Evolutionary conservation across 2,329 filamentous ascomycete species (phyloP).

Genomic region (Aureobasidium pullulans): DNA sequence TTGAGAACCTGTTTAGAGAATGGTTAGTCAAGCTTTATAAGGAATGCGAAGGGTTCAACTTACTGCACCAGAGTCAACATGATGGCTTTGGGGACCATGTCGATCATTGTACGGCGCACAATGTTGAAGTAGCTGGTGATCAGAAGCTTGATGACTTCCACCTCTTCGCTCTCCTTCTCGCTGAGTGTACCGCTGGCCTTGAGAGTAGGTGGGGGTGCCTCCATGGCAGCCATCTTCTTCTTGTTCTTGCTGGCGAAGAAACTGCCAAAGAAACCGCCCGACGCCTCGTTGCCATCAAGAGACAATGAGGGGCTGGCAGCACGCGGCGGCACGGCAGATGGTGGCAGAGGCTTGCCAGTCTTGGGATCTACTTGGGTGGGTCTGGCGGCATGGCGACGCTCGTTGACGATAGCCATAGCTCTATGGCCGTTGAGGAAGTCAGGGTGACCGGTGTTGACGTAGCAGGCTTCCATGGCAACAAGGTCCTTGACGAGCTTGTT

Average conservation of each 20-base stretch:
- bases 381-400: conserved; percentile 72
- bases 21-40: conserved; percentile 15
- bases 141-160: conserved; percentile 96
- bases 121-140: conserved; percentile 98
- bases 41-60: conserved; percentile 35
- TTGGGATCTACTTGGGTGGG: conserved; percentile 96
- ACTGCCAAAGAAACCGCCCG: conserved; percentile 83
- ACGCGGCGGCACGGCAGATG: conserved; percentile 57
- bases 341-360: conserved; percentile 86
- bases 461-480: conserved; percentile 91
- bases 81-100: conserved; percentile 99
- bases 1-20: conserved; percentile 61
- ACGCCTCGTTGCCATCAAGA: conserved; percentile 39
- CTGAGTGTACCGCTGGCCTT: conserved; percentile 92
- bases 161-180: conserved; percentile 90
- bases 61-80: conserved; percentile 96
- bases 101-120: conserved; percentile 95
- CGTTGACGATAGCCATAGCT: conserved; percentile 97
- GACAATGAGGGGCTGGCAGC: conserved; percentile 69
- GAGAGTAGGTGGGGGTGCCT: conserved; percentile 81
- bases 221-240: conserved; percentile 99
- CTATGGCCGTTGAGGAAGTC: conserved; percentile 96
- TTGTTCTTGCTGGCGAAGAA: conserved; percentile 99
- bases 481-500: conserved; percentile 94
- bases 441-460: conserved; percentile 96